Base-by-base conservation (phyloP, 129 eudicot species). In the Lactuca sativa region DNA sequence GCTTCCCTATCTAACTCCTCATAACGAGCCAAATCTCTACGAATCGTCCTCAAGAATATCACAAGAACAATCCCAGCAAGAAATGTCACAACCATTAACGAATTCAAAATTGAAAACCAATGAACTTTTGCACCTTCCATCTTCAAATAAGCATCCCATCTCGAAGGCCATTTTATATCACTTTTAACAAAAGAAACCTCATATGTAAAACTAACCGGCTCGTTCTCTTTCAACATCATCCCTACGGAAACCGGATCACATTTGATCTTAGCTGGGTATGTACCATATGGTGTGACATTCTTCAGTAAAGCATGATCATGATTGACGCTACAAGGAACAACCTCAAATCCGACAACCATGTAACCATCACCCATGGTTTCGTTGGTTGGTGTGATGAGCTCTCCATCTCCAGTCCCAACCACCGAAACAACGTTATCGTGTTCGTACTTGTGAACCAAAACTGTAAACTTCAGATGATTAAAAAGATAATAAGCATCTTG, bases 61-160 rank as follows among this genome's bases (percentile, higher is more conserved):
- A 73, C 79, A 13, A 79, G 55, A 60, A 78, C 78, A 31, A 72
- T 72, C 6, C 83, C 75, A 2, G 74, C 83, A 3, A 78, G 70
- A 56, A 79, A 79, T 21, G 62, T 68, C 49, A 79, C 72, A 0
- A 80, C 84, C 80, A 80, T 80, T 7, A 80, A 41, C 1, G 84
- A 80, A 49, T 80, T 80, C 71, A 80, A 64, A 13, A 80, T 80
- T 7, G 84, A 80, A 53, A 74, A 80, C 84, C 84, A 80, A 32
- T 80, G 80, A 16, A 80, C 80, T 25, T 74, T 73, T 15, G 79
- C 72, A 41, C 83, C 83, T 70, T 79, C 83, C 79, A 79, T 74
- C 30, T 79, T 79, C 72, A 79, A 74, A 74, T 79, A 79, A 0
- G 76, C 79, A 16, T 79, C 83, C 79, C 83, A 80, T 57, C 80